Percentiles rank a stretch among this genome's conserved stretches.
These are phyloP conservation scores for Piloderma croceum DNA, from an alignment of 768 basidiomycete genomes.

Conservation along the genomic window DNA sequence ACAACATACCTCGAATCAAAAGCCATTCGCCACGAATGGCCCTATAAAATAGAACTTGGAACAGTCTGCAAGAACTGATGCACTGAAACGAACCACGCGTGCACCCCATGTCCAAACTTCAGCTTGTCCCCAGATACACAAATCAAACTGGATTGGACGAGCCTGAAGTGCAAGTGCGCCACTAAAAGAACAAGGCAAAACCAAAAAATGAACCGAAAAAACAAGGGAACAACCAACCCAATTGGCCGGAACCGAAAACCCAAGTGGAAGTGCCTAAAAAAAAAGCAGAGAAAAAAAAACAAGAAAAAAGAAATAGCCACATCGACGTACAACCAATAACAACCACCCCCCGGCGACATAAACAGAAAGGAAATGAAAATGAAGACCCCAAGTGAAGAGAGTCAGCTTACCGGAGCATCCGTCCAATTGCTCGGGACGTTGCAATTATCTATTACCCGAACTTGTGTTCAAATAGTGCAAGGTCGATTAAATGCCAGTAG, in stretches of 20 bases:
- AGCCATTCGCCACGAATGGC: constrained; percentile 52
- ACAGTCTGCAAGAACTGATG: background rate
- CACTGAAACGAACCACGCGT: constrained; percentile 33
- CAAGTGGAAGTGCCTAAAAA: constrained; percentile 47
- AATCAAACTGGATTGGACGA: constrained; percentile 41
- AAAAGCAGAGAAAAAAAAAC: background rate
- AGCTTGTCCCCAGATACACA: constrained; percentile 53
- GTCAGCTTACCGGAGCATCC: constrained; percentile 31
- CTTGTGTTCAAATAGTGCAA: background rate
- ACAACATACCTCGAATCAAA: constrained; percentile 35
- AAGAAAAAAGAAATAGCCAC: too few species aligned
- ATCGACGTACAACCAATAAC: too few species aligned
- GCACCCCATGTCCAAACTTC: constrained; percentile 58
- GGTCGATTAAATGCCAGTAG: background rate
- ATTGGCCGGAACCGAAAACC: constrained; percentile 52
- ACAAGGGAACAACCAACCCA: constrained; percentile 32
- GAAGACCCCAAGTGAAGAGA: too few species aligned
- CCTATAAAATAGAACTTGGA: constrained; percentile 23
- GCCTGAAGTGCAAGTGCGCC: constrained; percentile 40
- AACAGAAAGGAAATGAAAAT: background rate
- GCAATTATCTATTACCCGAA: constrained; percentile 39
- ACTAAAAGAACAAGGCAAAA: constrained; percentile 18
- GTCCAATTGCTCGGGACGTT: constrained; percentile 48
- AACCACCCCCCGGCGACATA: too few species aligned
- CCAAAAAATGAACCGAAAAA: background rate